phyloP scores from a whole-genome alignment of 1,284 basidiomycete genomes.

The Serendipita sp. region DNA sequence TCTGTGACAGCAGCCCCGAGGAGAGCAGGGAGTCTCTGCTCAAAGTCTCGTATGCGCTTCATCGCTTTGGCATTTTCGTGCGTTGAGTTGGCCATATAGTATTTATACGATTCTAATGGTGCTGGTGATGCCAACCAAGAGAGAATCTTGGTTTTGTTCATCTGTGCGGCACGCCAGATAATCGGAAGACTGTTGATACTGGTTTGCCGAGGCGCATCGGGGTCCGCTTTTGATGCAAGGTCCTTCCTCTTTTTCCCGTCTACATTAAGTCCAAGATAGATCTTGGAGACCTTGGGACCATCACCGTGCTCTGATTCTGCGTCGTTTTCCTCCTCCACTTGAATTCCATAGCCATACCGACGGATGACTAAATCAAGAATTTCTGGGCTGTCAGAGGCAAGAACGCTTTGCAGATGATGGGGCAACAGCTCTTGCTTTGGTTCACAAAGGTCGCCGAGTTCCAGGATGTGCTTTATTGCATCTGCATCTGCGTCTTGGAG shows the following conservation, averaged over 20 bases:
- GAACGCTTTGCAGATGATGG: constrained; percentile 19
- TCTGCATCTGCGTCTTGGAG: constrained; percentile 35
- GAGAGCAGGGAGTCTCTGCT: constrained; percentile 28
- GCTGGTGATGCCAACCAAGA: constrained; percentile 30
- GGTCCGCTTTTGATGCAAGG: constrained; percentile 33
- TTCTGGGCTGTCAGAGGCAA: constrained; percentile 28
- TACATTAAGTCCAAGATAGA: constrained; percentile 43
- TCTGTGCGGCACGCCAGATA: constrained; percentile 30
- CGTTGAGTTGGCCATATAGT: constrained; percentile 30
- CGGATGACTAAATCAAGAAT: constrained; percentile 42
- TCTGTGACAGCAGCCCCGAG: constrained; percentile 31
- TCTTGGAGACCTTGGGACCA: constrained; percentile 22
- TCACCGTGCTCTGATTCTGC: constrained; percentile 14
- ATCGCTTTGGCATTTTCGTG: constrained; percentile 28
- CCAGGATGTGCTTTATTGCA: constrained; percentile 32
- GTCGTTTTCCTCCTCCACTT: constrained; percentile 15
- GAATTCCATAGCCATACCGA: constrained; percentile 33
- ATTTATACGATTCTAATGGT: constrained; percentile 25
- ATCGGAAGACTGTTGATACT: constrained; percentile 20
- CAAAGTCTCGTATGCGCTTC: constrained; percentile 24
- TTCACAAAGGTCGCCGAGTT: constrained; percentile 25
- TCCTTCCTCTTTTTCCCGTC: constrained; percentile 45
- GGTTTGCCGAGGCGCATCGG: constrained; percentile 22
- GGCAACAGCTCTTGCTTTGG: constrained; percentile 9
- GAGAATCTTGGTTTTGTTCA: constrained; percentile 25